phyloP scores from a whole-genome alignment of 805 yeast species.

The Kodamaea laetipori region DNA sequence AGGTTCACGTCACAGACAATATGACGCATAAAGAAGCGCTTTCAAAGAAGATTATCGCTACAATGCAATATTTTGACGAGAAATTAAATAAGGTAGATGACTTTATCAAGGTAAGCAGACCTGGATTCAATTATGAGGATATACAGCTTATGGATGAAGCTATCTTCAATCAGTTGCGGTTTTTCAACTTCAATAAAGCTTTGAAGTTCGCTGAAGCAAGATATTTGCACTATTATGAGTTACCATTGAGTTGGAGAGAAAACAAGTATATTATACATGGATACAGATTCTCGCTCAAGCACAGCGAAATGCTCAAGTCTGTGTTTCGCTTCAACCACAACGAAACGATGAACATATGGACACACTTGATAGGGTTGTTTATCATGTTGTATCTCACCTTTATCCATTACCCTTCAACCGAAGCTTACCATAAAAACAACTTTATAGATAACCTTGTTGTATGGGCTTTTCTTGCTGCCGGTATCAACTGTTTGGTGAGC shows the following conservation, averaged over 20 bases:
- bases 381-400: slow-evolving; percentile 57
- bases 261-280: slow-evolving; percentile 83
- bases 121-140: slow-evolving; percentile 21
- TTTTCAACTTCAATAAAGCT: slow-evolving; percentile 45
- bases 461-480: slow-evolving; percentile 67
- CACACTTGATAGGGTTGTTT: slow-evolving; percentile 75
- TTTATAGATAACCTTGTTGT: slow-evolving; percentile 53
- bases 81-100: slow-evolving; percentile 41
- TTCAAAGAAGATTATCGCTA: slow-evolving; percentile 40
- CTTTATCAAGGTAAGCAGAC: slow-evolving; percentile 35
- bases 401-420: slow-evolving; percentile 64
- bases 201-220: slow-evolving; percentile 60
- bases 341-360: slow-evolving; percentile 92
- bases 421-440: slow-evolving; percentile 44
- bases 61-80: slow-evolving; percentile 46
- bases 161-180: slow-evolving; percentile 36
- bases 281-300: slow-evolving; percentile 76
- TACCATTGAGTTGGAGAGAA: slow-evolving; percentile 93
- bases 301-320: slow-evolving; percentile 58
- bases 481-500: slow-evolving; percentile 73
- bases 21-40: slow-evolving; percentile 22
- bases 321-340: slow-evolving; percentile 68
- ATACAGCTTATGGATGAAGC: slow-evolving; percentile 28
- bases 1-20: slow-evolving; percentile 13
- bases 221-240: slow-evolving; percentile 76